Percentiles rank a stretch among this genome's conserved stretches.
Conservation (phyloP, 1,139 yeast genomes). For the Candida freyschussii region DNA sequence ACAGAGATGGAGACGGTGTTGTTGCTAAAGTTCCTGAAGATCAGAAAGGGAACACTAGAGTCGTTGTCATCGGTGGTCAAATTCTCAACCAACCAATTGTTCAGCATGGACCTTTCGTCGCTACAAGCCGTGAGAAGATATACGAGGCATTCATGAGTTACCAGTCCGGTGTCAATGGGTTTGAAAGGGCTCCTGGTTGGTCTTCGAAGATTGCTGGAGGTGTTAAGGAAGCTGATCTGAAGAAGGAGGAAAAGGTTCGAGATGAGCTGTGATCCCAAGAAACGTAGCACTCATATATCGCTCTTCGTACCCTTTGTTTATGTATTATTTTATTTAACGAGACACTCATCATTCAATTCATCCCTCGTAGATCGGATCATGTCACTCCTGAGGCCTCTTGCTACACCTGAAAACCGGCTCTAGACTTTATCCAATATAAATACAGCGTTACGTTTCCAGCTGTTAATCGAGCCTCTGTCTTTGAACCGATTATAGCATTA, state of each 20-base stretch:
- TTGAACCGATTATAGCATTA: no score
- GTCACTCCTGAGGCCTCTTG: no score
- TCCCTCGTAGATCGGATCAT: no score
- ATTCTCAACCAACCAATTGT: conserved; percentile 71
- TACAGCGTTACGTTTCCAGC: no score
- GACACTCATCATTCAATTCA: no score
- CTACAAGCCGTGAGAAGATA: conserved; percentile 57
- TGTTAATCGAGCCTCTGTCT: no score
- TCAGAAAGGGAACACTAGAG: conserved; percentile 33
- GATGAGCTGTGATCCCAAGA: conserved; percentile 23
- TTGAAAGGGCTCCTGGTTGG: conserved; percentile 69
- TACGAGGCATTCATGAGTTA: conserved; percentile 68
- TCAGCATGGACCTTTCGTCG: conserved; percentile 90
- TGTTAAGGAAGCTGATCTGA: conserved; percentile 32
- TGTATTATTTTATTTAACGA: no score
- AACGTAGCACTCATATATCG: no score
- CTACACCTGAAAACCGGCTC: no score
- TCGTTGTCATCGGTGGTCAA: conserved; percentile 75
- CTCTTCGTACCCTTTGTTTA: no score
- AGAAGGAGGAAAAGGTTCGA: conserved; percentile 6
- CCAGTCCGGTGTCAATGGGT: conserved; percentile 65
- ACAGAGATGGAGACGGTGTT: conserved; percentile 57
- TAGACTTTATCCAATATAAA: no score
- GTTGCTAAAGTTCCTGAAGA: conserved; percentile 44
- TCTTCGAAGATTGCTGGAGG: conserved; percentile 60